Conservation (phyloP, 352 stramenopile species). For the Phytophthora foliorum region DNA sequence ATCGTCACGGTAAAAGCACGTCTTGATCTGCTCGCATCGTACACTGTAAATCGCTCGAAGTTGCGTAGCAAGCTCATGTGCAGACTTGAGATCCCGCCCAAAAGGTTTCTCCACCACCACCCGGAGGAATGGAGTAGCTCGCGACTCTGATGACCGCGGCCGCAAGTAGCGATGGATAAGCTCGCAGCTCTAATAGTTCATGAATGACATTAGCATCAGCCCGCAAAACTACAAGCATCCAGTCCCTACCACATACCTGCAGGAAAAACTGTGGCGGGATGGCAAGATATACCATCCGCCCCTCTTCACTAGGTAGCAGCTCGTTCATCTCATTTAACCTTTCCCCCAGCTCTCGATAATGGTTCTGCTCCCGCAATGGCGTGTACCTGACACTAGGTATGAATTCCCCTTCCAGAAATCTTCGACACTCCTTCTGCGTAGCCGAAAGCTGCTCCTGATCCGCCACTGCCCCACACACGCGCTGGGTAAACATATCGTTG, state of each 20-base stretch:
- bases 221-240: conserved; percentile 11
- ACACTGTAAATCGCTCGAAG: conserved; percentile 55
- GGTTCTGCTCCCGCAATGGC: conserved; percentile 40
- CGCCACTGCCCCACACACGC: conserved; percentile 46
- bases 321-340: conserved; percentile 21
- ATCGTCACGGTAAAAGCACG: neutral
- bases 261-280: conserved; percentile 78
- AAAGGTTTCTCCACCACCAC: conserved; percentile 90
- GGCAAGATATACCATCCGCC: conserved; percentile 81
- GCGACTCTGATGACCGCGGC: neutral
- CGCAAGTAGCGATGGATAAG: conserved; percentile 48
- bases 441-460: neutral
- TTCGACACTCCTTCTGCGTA: conserved; percentile 24
- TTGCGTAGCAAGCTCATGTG: conserved; percentile 46
- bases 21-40: neutral
- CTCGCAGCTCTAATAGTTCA: conserved; percentile 35
- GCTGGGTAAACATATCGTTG: conserved; percentile 31
- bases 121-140: conserved; percentile 52
- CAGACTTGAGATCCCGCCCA: conserved; percentile 64
- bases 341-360: conserved; percentile 43
- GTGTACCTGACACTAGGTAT: conserved; percentile 55
- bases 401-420: conserved; percentile 51
- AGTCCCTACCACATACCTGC: conserved; percentile 33
- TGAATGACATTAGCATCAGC: neutral
- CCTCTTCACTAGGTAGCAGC: conserved; percentile 30